A percentile compares a stretch with the other conserved stretches of the same genome.
Evolutionary conservation across 345 rosid species (phyloP).

Genomic region (Pistacia vera): DNA sequence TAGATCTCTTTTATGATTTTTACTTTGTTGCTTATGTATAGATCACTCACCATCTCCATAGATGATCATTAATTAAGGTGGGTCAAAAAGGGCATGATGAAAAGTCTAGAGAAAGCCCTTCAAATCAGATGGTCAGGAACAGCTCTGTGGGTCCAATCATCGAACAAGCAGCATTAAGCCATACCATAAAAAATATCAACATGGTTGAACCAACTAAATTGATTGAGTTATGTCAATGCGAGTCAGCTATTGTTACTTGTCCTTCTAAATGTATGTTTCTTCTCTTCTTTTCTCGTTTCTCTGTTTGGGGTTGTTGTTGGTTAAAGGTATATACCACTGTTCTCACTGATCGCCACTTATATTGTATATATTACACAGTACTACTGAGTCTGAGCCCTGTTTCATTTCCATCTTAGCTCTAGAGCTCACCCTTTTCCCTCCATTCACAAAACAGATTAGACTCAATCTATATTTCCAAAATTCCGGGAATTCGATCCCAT

Average conservation of each 20-base stretch:
- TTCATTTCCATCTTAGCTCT: slow-evolving; percentile 1
- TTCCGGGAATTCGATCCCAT: slow-evolving; percentile 17
- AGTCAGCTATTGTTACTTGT: background rate
- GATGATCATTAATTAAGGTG: background rate
- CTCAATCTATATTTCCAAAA: slow-evolving; percentile 23
- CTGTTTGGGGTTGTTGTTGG: slow-evolving; percentile 12
- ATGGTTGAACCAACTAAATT: background rate
- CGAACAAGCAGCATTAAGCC: background rate
- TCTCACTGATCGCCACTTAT: slow-evolving; percentile 3
- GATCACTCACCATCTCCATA: background rate
- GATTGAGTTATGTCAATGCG: background rate
- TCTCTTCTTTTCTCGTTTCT: background rate
- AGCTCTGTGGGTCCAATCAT: background rate
- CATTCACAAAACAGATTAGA: slow-evolving; percentile 18
- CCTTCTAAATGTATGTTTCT: slow-evolving; percentile 7
- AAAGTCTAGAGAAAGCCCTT: background rate
- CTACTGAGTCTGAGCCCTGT: background rate
- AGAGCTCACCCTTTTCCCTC: background rate
- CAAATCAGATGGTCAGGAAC: slow-evolving; percentile 10
- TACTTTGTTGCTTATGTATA: background rate
- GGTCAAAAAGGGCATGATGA: background rate
- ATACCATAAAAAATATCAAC: background rate
- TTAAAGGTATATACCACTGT: background rate
- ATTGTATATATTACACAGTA: background rate
- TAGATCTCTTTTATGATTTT: no score